Conservation (phyloP, 2,329 filamentous ascomycete species). For the Thermomyces lanuginosus region DNA sequence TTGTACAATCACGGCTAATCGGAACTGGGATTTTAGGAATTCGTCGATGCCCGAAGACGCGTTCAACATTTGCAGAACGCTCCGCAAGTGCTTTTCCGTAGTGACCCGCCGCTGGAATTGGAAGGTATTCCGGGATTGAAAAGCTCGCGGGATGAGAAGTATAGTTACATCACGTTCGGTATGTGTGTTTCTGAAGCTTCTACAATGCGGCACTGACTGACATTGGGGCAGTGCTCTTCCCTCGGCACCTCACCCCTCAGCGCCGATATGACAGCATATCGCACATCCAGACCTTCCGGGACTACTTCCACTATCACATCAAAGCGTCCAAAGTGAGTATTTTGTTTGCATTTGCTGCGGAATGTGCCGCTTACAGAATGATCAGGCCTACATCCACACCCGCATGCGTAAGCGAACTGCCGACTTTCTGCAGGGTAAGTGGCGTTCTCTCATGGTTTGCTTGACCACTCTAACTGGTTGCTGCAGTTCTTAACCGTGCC, state of each 20-base stretch:
- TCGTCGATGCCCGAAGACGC: constrained; percentile 85
- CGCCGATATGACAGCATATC: constrained; percentile 90
- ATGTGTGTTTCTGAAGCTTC: constrained; percentile 14
- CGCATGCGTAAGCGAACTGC: constrained; percentile 95
- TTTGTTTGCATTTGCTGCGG: constrained; percentile 1
- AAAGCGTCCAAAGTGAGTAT: constrained; percentile 76
- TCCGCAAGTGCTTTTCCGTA: constrained; percentile 89
- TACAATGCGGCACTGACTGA: constrained; percentile 7
- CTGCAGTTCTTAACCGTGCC: constrained; percentile 76
- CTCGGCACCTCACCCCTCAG: constrained; percentile 78
- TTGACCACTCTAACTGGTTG: constrained; percentile 19
- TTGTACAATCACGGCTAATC: constrained; percentile 1
- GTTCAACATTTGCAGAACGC: constrained; percentile 78
- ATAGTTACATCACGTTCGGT: constrained; percentile 98
- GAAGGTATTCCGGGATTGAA: constrained; percentile 72
- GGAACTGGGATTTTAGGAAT: constrained; percentile 56
- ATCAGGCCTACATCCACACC: constrained; percentile 84
- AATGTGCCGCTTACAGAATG: constrained; percentile 4
- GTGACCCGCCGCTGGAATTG: constrained; percentile 82
- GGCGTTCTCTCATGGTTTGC: background rate
- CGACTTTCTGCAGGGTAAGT: constrained; percentile 86
- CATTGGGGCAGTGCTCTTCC: constrained; percentile 60
- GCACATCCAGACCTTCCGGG: constrained; percentile 98
- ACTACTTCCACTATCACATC: constrained; percentile 99
- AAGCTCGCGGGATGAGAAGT: constrained; percentile 59